Evolutionary conservation across 1,284 basidiomycete genomes (phyloP), one percentile per base, ranked within the genome.

Genomic region (Pseudomicrostroma phylloplanum): DNA sequence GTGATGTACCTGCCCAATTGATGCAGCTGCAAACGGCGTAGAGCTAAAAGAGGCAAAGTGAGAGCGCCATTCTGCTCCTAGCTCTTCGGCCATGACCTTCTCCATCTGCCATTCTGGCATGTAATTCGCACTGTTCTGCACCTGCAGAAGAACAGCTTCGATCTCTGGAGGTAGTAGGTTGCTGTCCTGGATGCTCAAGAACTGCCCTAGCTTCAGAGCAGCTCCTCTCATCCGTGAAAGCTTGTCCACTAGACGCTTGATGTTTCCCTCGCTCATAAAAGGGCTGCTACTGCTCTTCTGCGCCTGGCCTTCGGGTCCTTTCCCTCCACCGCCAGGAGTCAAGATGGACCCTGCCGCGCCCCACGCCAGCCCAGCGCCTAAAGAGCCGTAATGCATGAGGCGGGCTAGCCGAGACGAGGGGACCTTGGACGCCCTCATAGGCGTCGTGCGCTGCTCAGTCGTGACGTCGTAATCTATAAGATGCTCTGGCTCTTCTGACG

Each of bases 31-130:
- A 71, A 98, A 91, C 0, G 96, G 96, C 0, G 90, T 83, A 8
- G 89, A 86, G 63, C 90, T 86, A 78, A 97, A 97, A 0, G 85
- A 83, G 2, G 81, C 77, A 76, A 97, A 98, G 48, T 85, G 81
- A 25, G 83, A 78, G 13, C 82, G 78, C 92, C 92, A 97, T 17
- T 88, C 83, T 0, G 84, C 72, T 1, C 93, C 92, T 6, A 96
- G 84, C 42, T 92, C 86, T 39, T 83, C 76, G 7, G 74, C 79
- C 82, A 98, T 84, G 23, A 93, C 92, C 85, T 86, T 68, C 57
- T 93, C 90, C 86, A 96, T 89, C 80, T 98, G 96, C 89, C 89
- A 93, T 68, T 92, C 88, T 0, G 94, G 96, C 93, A 97, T 98
- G 80, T 96, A 97, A 80, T 99, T 91, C 1, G 96, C 96, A 70